Conservation (phyloP, 345 rosid species). For the Gynandropsis gynandra region DNA sequence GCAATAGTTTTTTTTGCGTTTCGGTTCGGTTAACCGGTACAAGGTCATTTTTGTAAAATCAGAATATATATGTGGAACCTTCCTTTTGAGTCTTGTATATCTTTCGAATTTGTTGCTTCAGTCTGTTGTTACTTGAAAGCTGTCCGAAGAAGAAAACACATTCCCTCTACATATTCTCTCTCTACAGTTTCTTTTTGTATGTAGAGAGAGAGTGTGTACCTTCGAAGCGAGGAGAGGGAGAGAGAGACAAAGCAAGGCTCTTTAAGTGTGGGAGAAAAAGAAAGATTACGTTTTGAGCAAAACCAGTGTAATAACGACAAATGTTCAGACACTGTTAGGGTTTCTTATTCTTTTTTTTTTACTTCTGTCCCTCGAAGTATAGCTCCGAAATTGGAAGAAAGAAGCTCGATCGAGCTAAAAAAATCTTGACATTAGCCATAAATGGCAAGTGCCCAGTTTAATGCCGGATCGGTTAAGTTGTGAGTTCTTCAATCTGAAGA, state of each 20-base stretch:
- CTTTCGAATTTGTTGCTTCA: too few species aligned
- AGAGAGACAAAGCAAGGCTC: too few species aligned
- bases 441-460: constrained; percentile 11
- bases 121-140: too few species aligned
- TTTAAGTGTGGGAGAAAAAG: background rate
- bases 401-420: constrained; percentile 10
- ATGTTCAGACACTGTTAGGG: constrained; percentile 17
- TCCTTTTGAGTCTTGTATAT: too few species aligned
- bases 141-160: too few species aligned
- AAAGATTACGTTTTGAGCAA: constrained; percentile 16
- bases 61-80: too few species aligned
- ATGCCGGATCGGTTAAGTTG: constrained; percentile 8
- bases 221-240: background rate
- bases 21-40: too few species aligned
- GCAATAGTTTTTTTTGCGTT: too few species aligned
- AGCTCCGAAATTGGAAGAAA: background rate
- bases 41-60: too few species aligned
- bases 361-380: background rate
- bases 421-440: background rate
- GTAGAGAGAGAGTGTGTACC: background rate
- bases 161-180: too few species aligned
- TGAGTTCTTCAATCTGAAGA: too few species aligned
- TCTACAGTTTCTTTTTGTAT: background rate
- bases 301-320: constrained; percentile 14
- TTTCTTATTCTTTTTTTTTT: constrained; percentile 1